A percentile compares a stretch with the other conserved stretches of the same genome.
phyloP scores from a whole-genome alignment of 169 alveolate genomes.

The Amoebophrya sp. region DNA sequence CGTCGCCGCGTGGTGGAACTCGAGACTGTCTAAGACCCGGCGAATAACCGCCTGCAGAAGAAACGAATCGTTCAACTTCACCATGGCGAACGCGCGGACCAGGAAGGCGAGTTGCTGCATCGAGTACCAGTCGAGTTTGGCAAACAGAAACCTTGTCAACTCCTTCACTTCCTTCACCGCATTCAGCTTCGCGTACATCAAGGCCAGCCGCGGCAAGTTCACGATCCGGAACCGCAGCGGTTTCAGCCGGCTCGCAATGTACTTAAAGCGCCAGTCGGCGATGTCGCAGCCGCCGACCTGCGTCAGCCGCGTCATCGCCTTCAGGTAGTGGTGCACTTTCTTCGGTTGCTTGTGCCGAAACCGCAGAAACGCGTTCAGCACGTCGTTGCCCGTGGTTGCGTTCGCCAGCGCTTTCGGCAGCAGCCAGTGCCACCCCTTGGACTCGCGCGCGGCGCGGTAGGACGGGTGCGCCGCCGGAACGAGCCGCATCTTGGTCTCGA shows the following conservation, averaged over 20 bases:
- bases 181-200: slow-evolving; percentile 13
- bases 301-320: neutral
- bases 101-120: neutral
- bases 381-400: neutral
- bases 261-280: slow-evolving; percentile 12
- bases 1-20: neutral
- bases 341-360: slow-evolving; percentile 2
- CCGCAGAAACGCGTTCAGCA: neutral
- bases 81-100: neutral
- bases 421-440: neutral
- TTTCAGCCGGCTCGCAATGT: neutral
- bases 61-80: neutral
- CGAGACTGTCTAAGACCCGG: neutral
- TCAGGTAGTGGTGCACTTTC: neutral
- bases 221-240: neutral
- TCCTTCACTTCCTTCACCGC: neutral
- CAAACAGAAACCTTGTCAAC: neutral
- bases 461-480: neutral
- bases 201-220: neutral
- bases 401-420: neutral
- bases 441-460: neutral
- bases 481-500: neutral
- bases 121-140: neutral
- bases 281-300: neutral
- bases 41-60: neutral